Conservation (phyloP, 345 rosid genomes). For the Citrus glauca region DNA sequence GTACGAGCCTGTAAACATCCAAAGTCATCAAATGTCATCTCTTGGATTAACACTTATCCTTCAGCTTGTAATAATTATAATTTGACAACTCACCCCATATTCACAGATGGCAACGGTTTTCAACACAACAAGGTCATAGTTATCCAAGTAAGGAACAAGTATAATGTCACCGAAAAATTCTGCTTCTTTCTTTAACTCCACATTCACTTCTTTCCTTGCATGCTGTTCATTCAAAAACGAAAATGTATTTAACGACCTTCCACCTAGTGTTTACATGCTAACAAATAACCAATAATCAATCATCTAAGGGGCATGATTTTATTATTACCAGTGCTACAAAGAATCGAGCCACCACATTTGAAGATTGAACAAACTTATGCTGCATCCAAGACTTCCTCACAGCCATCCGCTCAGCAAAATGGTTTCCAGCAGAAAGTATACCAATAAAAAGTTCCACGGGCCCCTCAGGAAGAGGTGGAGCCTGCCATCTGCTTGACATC, state of each 20-base stretch:
- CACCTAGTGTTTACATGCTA: neutral
- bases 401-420: conserved; percentile 95
- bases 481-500: conserved; percentile 75
- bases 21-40: conserved; percentile 7
- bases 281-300: neutral
- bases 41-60: neutral
- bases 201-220: conserved; percentile 86
- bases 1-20: conserved; percentile 50
- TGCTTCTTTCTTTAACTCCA: conserved; percentile 89
- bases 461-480: conserved; percentile 56
- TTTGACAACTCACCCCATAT: conserved; percentile 67
- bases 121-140: conserved; percentile 90
- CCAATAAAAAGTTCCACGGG: conserved; percentile 79
- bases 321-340: conserved; percentile 80
- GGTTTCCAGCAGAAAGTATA: conserved; percentile 91
- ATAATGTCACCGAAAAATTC: conserved; percentile 89
- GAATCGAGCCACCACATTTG: conserved; percentile 88
- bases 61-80: neutral
- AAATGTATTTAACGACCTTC: conserved; percentile 5
- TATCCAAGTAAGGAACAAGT: conserved; percentile 89
- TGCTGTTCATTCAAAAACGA: conserved; percentile 41
- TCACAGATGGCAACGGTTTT: conserved; percentile 96
- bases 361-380: conserved; percentile 69
- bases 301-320: conserved; percentile 2
- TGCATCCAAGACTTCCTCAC: conserved; percentile 97